Conservation (phyloP, 371 early-diverging fungal genomes). For the Polyrhizophydium stewartii region DNA sequence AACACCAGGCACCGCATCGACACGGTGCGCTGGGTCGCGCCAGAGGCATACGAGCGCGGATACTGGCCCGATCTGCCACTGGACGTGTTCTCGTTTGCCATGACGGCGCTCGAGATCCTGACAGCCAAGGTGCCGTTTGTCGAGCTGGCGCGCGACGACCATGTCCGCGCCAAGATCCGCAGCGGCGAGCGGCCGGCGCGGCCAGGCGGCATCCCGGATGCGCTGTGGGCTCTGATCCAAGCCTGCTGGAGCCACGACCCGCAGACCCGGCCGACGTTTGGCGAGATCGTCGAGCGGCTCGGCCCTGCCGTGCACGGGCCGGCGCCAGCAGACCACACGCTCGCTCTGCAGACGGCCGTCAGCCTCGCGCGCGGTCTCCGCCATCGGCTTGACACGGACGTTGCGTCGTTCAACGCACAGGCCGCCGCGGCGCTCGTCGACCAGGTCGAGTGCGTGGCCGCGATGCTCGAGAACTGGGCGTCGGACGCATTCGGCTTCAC, state of each 20-base stretch:
- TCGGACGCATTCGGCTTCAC: no score
- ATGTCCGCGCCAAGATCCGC: slow-evolving; percentile 8
- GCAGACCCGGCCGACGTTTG: background rate
- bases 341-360: no score
- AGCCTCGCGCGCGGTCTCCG: no score
- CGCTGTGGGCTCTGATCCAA: background rate
- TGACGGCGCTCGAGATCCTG: slow-evolving; percentile 27
- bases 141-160: slow-evolving; percentile 4
- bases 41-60: slow-evolving; percentile 19
- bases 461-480: no score
- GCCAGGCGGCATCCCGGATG: slow-evolving; percentile 1
- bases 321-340: no score
- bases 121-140: slow-evolving; percentile 12
- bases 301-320: no score
- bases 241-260: background rate
- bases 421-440: no score
- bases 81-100: slow-evolving; percentile 33
- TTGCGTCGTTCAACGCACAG: no score
- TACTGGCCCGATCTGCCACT: slow-evolving; percentile 11
- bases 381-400: no score
- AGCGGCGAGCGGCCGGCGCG: slow-evolving; percentile 5
- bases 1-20: no score
- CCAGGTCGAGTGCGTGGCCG: no score
- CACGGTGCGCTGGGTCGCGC: slow-evolving; percentile 33
- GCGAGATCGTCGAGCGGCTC: no score